Conservation (phyloP, 352 stramenopile species). For the Phytophthora vignae region DNA sequence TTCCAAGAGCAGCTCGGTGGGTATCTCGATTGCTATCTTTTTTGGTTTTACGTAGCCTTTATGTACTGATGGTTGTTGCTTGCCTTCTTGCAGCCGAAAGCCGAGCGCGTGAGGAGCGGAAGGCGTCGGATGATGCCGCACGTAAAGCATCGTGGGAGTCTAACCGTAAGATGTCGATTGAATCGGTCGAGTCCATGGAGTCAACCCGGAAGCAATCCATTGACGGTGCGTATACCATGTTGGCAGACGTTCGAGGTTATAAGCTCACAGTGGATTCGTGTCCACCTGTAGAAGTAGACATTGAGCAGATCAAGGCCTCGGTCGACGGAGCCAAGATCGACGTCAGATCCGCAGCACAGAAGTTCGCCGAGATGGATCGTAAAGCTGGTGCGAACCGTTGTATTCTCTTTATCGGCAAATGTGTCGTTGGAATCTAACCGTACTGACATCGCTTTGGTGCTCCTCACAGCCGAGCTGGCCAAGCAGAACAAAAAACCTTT, state of each 20-base stretch:
- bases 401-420: constrained; percentile 4
- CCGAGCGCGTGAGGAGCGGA: constrained; percentile 43
- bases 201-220: constrained; percentile 47
- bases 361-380: constrained; percentile 73
- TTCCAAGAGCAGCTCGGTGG: constrained; percentile 72
- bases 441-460: constrained; percentile 14
- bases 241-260: neutral
- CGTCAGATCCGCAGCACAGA: constrained; percentile 61
- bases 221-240: constrained; percentile 32
- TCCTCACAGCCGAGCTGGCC: constrained; percentile 33
- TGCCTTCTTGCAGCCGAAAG: constrained; percentile 33
- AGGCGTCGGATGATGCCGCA: constrained; percentile 41
- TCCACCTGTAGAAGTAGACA: constrained; percentile 45
- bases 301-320: constrained; percentile 66
- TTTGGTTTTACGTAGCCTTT: neutral
- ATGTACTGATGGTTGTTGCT: too few species aligned
- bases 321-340: constrained; percentile 61
- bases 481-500: constrained; percentile 50
- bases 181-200: constrained; percentile 49
- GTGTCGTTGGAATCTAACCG: neutral
- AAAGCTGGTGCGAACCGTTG: constrained; percentile 50
- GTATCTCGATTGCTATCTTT: neutral
- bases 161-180: constrained; percentile 42
- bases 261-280: neutral
- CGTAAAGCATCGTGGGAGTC: constrained; percentile 50